These are phyloP conservation scores for Spencermartinsiella europaea DNA, from an alignment of 805 yeast species.

Conservation along the genomic window DNA sequence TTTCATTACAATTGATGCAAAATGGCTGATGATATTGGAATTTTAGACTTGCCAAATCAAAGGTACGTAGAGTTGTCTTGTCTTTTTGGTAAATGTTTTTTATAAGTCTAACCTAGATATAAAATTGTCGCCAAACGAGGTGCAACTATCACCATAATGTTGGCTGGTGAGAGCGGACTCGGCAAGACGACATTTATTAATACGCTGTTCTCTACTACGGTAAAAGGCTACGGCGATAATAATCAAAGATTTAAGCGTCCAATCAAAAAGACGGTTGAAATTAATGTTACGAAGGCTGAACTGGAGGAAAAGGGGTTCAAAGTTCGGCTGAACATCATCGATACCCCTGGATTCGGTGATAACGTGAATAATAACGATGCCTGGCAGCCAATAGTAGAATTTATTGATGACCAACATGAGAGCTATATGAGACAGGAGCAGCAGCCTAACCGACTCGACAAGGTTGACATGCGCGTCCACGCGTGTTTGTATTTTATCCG, in stretches of 20 bases:
- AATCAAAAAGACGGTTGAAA: conserved; percentile 37
- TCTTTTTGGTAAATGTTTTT: background rate
- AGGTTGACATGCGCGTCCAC: conserved; percentile 68
- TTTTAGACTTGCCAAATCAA: conserved; percentile 32
- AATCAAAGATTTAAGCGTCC: conserved; percentile 34
- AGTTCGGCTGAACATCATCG: conserved; percentile 58
- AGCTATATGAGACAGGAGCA: conserved; percentile 66
- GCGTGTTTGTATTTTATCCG: conserved; percentile 78
- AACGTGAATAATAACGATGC: conserved; percentile 57
- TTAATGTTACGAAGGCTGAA: conserved; percentile 40
- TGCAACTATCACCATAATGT: conserved; percentile 71
- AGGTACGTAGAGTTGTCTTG: conserved; percentile 19
- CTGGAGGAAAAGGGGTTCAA: conserved; percentile 57
- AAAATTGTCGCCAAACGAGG: conserved; percentile 46
- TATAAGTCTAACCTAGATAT: conserved; percentile 23
- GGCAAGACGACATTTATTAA: conserved; percentile 52
- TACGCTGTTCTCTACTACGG: conserved; percentile 60
- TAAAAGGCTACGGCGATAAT: conserved; percentile 39
- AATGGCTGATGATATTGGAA: conserved; percentile 20
- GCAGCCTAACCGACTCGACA: conserved; percentile 55
- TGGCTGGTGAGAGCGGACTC: conserved; percentile 81
- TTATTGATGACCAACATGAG: conserved; percentile 75
- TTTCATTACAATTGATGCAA: conserved; percentile 5
- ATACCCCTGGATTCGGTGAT: conserved; percentile 77
- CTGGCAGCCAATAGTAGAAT: conserved; percentile 66